Base-by-base conservation (phyloP, 2,329 filamentous ascomycete species). In the Xylariaceae sp. region DNA sequence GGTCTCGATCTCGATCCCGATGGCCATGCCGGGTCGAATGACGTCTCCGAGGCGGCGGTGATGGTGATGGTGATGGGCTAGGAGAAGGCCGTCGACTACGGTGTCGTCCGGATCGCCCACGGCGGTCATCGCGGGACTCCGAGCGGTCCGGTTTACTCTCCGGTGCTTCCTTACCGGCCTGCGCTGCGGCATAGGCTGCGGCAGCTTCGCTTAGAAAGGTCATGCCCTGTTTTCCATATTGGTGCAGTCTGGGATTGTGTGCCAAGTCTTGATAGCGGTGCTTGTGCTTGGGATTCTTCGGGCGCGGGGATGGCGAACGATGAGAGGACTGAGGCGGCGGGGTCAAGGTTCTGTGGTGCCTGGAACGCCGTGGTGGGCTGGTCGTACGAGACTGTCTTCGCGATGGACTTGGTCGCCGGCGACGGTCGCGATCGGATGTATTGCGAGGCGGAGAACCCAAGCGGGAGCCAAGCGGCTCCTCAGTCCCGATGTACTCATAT, bases 401-500 rank as follows among this genome's bases (percentile, higher is more conserved):
- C 2, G 44, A 17, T 16, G 45, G 48, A 21, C 43, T 50, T 4
- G 43, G 32, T 28, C 46, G 47, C 19, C 50, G 34, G 16, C 43
- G 39, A 15, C 36, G 40, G 9, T 50, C 41, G 2, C 35, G 37
- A 8, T 42, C 43, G 9, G 24, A 44, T 19, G 32, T 28, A 13
- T 36, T 51, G 23, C 33, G 50, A 8, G 43, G 27, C n/a, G 52
- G 40, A 14, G 50, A 38, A 21, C 16, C 26, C 11, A 9, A 18
- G 17, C 14, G 18, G 13, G 17, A 19, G 27, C 41, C 11, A 33
- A 40, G 14, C 17, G 51, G 44, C 33, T 57, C 55, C 15, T 57
- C 55, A 13, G 56, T 57, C 28, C 55, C 56, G 30, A 57, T 36
- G 27, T 59, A 59, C 35, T 57, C 55, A 34, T 55, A 59, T n/a